Conservation (phyloP, 2,329 filamentous ascomycete species). For the Cytospora leucostoma region DNA sequence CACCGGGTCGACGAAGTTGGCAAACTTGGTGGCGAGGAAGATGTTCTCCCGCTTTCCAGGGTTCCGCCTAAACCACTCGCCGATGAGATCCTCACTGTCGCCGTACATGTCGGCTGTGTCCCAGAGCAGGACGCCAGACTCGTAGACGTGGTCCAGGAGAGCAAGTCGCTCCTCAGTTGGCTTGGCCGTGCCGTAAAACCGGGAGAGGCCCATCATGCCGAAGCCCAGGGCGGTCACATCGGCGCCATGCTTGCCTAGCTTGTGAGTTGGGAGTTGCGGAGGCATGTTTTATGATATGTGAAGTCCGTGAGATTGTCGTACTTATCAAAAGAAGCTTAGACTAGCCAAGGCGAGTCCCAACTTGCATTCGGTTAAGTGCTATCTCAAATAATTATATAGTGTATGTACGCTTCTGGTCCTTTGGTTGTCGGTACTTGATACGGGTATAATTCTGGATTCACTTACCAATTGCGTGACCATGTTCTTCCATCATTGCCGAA, state of each 20-base stretch:
- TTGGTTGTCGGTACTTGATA: background rate
- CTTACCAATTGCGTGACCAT: background rate
- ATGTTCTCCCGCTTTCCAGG: conserved; percentile 47
- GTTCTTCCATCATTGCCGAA: background rate
- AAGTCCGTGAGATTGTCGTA: background rate
- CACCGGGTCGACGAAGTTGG: conserved; percentile 33
- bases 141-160: conserved; percentile 47
- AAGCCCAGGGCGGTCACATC: conserved; percentile 53
- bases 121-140: conserved; percentile 47
- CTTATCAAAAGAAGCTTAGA: background rate
- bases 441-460: background rate
- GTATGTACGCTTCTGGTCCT: background rate
- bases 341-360: background rate
- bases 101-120: conserved; percentile 47
- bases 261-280: conserved; percentile 39
- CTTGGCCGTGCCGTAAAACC: conserved; percentile 38
- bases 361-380: background rate
- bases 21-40: conserved; percentile 57
- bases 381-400: background rate
- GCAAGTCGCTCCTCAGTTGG: conserved; percentile 46
- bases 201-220: conserved; percentile 53
- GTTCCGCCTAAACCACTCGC: conserved; percentile 49
- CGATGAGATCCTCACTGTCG: conserved; percentile 49
- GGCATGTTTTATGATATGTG: conserved; percentile 17
- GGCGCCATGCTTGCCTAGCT: conserved; percentile 54